Base-by-base conservation (phyloP, 1,139 yeast species). In the Blastobotrys buckinghamii region DNA sequence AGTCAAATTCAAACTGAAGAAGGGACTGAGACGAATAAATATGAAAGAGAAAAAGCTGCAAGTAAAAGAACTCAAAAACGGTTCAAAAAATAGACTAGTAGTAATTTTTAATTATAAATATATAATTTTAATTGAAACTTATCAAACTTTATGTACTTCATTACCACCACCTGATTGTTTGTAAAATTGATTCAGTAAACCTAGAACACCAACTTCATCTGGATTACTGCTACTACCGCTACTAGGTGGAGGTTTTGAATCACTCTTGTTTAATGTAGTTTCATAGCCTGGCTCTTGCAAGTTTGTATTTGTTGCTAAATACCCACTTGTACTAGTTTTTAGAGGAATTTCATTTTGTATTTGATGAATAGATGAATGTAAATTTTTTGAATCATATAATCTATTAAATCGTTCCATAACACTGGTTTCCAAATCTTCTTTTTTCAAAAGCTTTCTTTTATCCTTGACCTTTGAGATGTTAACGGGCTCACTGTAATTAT, bases 1-100 rank as follows among this genome's bases (percentile, higher is more conserved):
- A 85, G 90, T 60, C 79, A 90, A 49, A 86, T 90, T 61, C 84
- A 85, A 55, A 87, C 96, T 1, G 86, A 84, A 58, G 97, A 90
- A 73, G 97, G 97, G 85, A 75, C 94, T 6, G 97, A 88, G 63
- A 84, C 86, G 75, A 90, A 92, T 64, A 82, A 82, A 59, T 90
- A 89, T 66, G 96, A 88, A 64, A 76, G 89, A 55, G 97, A 89
- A 63, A 84, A 79, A 75, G 81, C 77, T 66, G 72, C 75, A 65
- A 68, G 72, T 30, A 30, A 27, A 15, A 29, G 16, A 9, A 39
- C 20, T 24, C 2, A 29, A 17, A 37, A 37, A 19, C 4, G 22
- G 22, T 36, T 20, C 19, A 16, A 22, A 9, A 17, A 42, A 16
- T 30, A 16, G 38, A 29, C 24, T 36, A 36, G 22, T 38, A 19